Evolutionary conservation across 2,329 filamentous ascomycete species (phyloP), one percentile per base, ranked within the genome.

Genomic region (Graphium sp.): DNA sequence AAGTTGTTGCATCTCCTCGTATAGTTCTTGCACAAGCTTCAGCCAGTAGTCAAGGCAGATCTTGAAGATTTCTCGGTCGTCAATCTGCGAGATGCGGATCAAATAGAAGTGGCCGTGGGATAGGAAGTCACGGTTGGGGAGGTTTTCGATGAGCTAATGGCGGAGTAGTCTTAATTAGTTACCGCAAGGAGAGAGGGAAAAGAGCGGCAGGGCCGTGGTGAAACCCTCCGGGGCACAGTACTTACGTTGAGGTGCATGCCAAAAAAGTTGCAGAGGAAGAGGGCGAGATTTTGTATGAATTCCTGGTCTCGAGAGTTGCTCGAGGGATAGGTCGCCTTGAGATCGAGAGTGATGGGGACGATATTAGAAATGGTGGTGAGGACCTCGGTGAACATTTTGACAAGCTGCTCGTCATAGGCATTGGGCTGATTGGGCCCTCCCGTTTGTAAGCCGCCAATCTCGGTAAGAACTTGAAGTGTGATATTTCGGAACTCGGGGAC

Each of bases 21-120:
- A 98, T 14, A 98, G 68, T 53, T 95, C 89, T 46, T 92, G 87
- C 6, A 98, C 91, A 28, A 95, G 67, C 56, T 94, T 95, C 21
- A 91, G 89, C 89, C 89, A 98, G 59, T 98, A 98, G 51, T 98
- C 91, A 36, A 98, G 62, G 49, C 82, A 92, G 46, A 98, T 98
- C 66, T 98, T 98, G 71, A 98, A 98, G 38, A 98, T 93, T 52
- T 98, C 89, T 31, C 89, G 77, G 47, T 98, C 91, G 41, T 98
- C 89, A 40, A 98, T 98, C 56, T 98, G 85, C 26, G 85, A 94
- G 52, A 98, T 94, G 37, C 87, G 77, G 45, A 98, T 94, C 10
- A 98, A 73, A 53, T 98, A 98, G 55, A 92, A 95, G 54, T 98
- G 89, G 12, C 83, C 87, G 47, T 98, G 89, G 2, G 83, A 81